Conservation (phyloP, 2,329 filamentous ascomycete species). For the Trichoderma lentiforme region DNA sequence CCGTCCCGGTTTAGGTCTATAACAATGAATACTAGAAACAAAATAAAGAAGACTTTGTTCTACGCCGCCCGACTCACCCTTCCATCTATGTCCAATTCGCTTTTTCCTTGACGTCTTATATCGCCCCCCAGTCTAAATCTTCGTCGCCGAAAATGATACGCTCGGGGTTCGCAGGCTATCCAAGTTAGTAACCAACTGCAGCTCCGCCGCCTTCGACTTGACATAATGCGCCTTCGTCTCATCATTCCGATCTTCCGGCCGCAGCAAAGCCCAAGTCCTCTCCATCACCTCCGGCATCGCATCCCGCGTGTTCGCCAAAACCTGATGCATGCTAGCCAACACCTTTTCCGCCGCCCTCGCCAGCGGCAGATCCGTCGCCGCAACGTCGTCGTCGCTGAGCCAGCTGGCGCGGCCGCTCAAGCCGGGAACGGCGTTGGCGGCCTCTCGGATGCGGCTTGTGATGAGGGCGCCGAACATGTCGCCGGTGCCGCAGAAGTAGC, state of each 20-base stretch:
- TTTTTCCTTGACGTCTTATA: neutral
- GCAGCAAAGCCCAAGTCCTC: slow-evolving; percentile 41
- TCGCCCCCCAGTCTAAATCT: slow-evolving; percentile 34
- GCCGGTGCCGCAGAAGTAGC: slow-evolving; percentile 94
- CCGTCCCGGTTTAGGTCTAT: neutral
- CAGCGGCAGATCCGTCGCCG: slow-evolving; percentile 70
- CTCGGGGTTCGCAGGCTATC: slow-evolving; percentile 64
- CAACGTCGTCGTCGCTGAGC: slow-evolving; percentile 71
- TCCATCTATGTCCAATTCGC: neutral
- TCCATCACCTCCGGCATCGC: slow-evolving; percentile 55
- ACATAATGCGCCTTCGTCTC: slow-evolving; percentile 62
- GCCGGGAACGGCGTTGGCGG: slow-evolving; percentile 48
- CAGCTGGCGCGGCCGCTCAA: slow-evolving; percentile 62
- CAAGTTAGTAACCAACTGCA: slow-evolving; percentile 76
- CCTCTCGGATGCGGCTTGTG: slow-evolving; percentile 82
- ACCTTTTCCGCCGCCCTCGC: slow-evolving; percentile 83
- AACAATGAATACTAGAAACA: neutral
- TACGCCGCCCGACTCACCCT: neutral
- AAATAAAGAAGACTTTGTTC: neutral
- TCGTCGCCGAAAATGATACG: slow-evolving; percentile 58
- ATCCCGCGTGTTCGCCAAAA: slow-evolving; percentile 66
- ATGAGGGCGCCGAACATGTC: slow-evolving; percentile 98
- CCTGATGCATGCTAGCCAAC: slow-evolving; percentile 85
- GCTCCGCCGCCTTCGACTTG: slow-evolving; percentile 80
- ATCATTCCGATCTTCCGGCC: slow-evolving; percentile 44